Conservation (phyloP, 495 filamentous ascomycete genomes). For the Xylaria castorea region DNA sequence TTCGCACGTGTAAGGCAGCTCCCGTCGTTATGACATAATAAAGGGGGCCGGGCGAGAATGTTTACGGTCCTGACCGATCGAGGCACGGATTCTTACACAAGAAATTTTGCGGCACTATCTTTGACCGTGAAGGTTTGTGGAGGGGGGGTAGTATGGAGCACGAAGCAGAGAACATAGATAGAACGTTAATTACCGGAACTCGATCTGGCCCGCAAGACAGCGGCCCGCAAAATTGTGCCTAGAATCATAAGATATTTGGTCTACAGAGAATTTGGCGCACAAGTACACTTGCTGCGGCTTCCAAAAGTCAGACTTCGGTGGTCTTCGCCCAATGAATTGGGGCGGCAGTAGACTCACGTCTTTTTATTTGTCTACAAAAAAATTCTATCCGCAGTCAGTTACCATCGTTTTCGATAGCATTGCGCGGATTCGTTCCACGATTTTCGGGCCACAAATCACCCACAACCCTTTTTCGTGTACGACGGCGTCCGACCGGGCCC, state of each 20-base stretch:
- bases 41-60: not conserved
- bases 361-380: constrained; percentile 20
- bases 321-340: not conserved
- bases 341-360: constrained; percentile 22
- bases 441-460: constrained; percentile 8
- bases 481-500: not conserved
- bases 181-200: not conserved
- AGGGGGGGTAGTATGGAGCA: not conserved
- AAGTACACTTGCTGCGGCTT: not conserved
- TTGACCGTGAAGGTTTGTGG: not conserved
- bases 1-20: constrained; percentile 1
- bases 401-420: not conserved
- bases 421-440: not conserved
- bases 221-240: not conserved
- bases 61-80: not conserved
- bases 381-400: not conserved
- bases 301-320: not conserved
- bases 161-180: not conserved
- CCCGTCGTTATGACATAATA: not conserved
- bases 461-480: not conserved
- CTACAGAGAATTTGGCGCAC: not conserved
- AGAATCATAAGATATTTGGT: not conserved
- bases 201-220: not conserved
- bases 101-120: not conserved
- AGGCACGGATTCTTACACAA: not conserved